Percentiles rank a stretch among this genome's conserved stretches.
Evolutionary conservation across 2,329 filamentous ascomycete species (phyloP).

Genomic region (Penicillium sp.): DNA sequence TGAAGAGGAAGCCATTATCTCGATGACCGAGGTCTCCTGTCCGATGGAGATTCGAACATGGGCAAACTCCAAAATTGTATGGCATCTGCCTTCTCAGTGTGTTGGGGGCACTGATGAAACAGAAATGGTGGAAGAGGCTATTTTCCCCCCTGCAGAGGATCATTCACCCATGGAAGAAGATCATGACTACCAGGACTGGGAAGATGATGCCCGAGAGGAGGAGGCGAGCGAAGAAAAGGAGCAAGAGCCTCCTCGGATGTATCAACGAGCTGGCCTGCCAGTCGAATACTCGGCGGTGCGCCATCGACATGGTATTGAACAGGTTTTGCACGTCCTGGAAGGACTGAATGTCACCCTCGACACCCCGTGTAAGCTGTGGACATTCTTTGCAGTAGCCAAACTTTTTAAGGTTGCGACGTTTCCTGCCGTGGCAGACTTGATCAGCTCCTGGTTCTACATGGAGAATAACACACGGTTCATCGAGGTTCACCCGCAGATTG

Average conservation of each 20-base stretch:
- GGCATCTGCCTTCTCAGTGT: slow-evolving; percentile 37
- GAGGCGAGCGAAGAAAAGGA: neutral
- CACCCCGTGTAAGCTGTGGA: slow-evolving; percentile 66
- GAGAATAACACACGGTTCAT: slow-evolving; percentile 58
- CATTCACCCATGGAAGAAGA: neutral
- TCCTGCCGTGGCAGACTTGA: slow-evolving; percentile 43
- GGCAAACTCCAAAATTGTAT: slow-evolving; percentile 46
- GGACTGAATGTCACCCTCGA: slow-evolving; percentile 57
- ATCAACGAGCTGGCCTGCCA: slow-evolving; percentile 15
- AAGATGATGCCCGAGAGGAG: neutral
- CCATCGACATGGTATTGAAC: slow-evolving; percentile 62
- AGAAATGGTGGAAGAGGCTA: slow-evolving; percentile 6
- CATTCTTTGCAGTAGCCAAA: slow-evolving; percentile 61
- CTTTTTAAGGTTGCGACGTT: slow-evolving; percentile 50
- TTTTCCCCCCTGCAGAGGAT: neutral
- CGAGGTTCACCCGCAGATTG: slow-evolving; percentile 62
- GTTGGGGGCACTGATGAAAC: slow-evolving; percentile 52
- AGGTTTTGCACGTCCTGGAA: slow-evolving; percentile 59
- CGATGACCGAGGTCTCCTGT: slow-evolving; percentile 59
- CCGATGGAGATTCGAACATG: slow-evolving; percentile 56
- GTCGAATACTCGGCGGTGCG: slow-evolving; percentile 63
- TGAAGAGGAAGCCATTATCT: slow-evolving; percentile 61
- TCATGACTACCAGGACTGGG: neutral
- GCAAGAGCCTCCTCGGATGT: neutral
- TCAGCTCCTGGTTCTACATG: slow-evolving; percentile 60